Percentiles rank a stretch among this genome's conserved stretches.
Conservation (phyloP, 1,139 yeast genomes). For the Taphrina populina region DNA sequence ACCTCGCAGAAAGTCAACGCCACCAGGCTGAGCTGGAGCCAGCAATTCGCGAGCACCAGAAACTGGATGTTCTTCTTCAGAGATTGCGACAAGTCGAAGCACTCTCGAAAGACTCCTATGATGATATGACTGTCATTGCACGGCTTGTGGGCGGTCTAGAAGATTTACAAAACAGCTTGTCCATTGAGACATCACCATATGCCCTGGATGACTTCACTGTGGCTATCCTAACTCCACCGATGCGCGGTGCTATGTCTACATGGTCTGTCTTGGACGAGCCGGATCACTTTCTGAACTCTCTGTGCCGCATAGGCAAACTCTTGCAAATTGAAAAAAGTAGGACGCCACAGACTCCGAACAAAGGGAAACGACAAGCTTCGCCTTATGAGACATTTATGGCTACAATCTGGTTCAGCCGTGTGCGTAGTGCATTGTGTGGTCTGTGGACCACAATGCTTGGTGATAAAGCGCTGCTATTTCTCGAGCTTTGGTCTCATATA, state of each 20-base stretch:
- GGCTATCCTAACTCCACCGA: constrained; percentile 43
- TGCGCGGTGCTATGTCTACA: constrained; percentile 40
- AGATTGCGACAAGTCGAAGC: constrained; percentile 29
- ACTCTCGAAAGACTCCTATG: constrained; percentile 1
- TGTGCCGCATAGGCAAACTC: constrained; percentile 42
- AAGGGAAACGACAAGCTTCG: constrained; percentile 25
- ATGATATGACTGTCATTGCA: constrained; percentile 30
- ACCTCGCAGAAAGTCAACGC: constrained; percentile 40
- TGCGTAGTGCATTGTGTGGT: constrained; percentile 39
- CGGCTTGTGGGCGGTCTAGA: constrained; percentile 39
- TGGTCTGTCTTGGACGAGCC: constrained; percentile 50
- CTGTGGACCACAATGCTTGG: constrained; percentile 47
- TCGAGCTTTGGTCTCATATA: constrained; percentile 51
- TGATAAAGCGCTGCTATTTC: constrained; percentile 42
- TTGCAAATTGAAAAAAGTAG: constrained; percentile 37
- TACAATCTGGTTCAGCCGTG: constrained; percentile 46
- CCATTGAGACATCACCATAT: constrained; percentile 39
- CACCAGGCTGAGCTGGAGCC: constrained; percentile 40
- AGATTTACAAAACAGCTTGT: constrained; percentile 41
- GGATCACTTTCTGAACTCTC: constrained; percentile 40
- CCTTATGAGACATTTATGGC: constrained; percentile 47
- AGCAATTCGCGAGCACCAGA: constrained; percentile 37
- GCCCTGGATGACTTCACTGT: constrained; percentile 44
- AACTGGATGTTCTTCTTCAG: constrained; percentile 30
- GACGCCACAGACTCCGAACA: background rate